Conservation (phyloP, 306 rosid species). For the Oemleria cerasiformis region DNA sequence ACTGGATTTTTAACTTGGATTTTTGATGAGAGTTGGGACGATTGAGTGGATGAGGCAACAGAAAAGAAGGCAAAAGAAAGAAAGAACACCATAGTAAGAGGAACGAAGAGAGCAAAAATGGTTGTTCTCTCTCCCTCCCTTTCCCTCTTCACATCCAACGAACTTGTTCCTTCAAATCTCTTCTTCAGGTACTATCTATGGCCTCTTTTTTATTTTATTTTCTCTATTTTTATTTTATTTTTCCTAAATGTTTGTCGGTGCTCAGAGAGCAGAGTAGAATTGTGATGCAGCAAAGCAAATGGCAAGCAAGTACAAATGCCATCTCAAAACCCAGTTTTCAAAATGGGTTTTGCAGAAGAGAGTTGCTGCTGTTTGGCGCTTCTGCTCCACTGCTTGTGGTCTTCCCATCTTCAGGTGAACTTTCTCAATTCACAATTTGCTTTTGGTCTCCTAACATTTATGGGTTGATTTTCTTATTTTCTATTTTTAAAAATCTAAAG, state of each 20-base stretch:
- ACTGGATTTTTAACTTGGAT: not conserved
- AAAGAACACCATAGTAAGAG: not conserved
- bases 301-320: conserved; percentile 19
- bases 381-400: conserved; percentile 47
- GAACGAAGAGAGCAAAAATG: conserved; percentile 35
- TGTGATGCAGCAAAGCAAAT: conserved; percentile 31
- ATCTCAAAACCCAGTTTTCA: conserved; percentile 44
- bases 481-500: not conserved
- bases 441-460: not conserved
- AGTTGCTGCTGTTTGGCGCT: conserved; percentile 55
- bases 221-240: not conserved
- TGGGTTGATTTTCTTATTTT: not conserved
- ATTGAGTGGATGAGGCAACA: conserved; percentile 33
- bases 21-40: not conserved
- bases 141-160: conserved; percentile 36
- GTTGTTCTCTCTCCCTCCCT: conserved; percentile 47
- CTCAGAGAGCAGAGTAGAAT: conserved; percentile 35
- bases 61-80: not conserved
- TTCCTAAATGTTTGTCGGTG: conserved; percentile 6
- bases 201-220: not conserved
- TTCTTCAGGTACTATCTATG: conserved; percentile 42
- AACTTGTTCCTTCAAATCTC: conserved; percentile 32
- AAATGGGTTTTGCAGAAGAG: conserved; percentile 51
- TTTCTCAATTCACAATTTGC: conserved; percentile 8
- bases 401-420: conserved; percentile 45